These are phyloP conservation scores for Adansonia grandidieri DNA, from an alignment of 441 rosid species.

Conservation along the genomic window DNA sequence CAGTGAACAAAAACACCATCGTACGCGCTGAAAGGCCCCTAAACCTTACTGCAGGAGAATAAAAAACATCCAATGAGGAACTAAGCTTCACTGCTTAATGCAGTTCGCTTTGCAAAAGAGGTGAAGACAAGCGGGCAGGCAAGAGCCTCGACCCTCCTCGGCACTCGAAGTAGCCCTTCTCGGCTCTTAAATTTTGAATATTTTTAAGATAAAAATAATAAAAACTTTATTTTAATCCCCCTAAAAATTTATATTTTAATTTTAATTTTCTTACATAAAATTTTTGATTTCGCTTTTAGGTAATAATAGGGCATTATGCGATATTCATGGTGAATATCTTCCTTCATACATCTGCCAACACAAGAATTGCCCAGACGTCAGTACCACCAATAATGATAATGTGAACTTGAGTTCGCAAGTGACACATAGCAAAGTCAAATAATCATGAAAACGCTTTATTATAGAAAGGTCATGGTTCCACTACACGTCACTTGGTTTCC, in stretches of 20 bases:
- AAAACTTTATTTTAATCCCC: too few relatives aligned
- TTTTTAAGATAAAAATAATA: too few relatives aligned
- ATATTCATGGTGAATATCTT: slow-evolving; percentile 34
- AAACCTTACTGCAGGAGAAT: background rate
- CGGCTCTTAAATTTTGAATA: too few relatives aligned
- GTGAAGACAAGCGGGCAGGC: too few relatives aligned
- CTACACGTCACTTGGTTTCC: background rate
- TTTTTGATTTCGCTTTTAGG: background rate
- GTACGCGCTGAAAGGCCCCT: background rate
- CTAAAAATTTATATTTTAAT: too few relatives aligned
- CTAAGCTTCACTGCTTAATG: background rate
- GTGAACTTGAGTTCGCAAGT: slow-evolving; percentile 20
- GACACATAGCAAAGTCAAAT: background rate
- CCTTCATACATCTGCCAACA: slow-evolving; percentile 49
- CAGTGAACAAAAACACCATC: background rate
- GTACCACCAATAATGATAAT: slow-evolving; percentile 4
- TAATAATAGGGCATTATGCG: slow-evolving; percentile 20
- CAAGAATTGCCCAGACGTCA: slow-evolving; percentile 9
- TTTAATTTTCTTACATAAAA: too few relatives aligned
- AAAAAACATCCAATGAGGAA: slow-evolving; percentile 8
- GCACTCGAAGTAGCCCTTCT: too few relatives aligned
- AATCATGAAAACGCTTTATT: background rate
- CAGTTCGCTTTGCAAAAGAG: background rate
- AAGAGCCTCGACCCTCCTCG: too few relatives aligned
- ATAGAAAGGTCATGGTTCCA: background rate